A percentile compares a stretch with the other conserved stretches of the same genome.
Conservation (phyloP, 305 asterid species). For the Lippia alba region DNA sequence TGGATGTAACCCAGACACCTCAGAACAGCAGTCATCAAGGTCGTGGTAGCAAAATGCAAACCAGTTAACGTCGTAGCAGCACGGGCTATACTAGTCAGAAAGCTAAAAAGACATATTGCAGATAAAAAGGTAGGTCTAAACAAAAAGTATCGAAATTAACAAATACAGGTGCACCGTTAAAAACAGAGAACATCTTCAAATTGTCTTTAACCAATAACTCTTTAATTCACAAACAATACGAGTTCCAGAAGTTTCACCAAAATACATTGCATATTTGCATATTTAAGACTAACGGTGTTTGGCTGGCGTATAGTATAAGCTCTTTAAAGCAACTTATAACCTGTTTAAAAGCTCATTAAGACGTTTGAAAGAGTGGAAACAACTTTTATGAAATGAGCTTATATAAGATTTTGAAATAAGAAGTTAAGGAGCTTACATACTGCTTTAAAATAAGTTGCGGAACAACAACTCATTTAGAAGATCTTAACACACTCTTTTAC, state of each 20-base stretch:
- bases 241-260: neutral
- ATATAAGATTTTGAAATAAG: too few species aligned
- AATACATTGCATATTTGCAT: constrained; percentile 17
- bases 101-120: neutral
- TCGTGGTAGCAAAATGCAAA: constrained; percentile 63
- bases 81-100: constrained; percentile 28
- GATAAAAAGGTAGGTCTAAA: too few species aligned
- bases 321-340: too few species aligned
- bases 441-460: too few species aligned
- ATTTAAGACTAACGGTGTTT: neutral
- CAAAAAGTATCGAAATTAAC: neutral
- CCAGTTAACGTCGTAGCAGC: constrained; percentile 69
- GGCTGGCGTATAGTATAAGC: too few species aligned
- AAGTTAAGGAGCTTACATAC: too few species aligned
- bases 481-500: too few species aligned
- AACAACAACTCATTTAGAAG: too few species aligned
- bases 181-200: constrained; percentile 3
- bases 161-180: constrained; percentile 17
- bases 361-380: too few species aligned
- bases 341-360: too few species aligned
- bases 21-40: constrained; percentile 65
- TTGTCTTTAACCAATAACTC: constrained; percentile 3
- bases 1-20: constrained; percentile 69
- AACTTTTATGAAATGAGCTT: too few species aligned
- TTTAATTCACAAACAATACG: neutral